Base-by-base conservation (phyloP, 2,329 filamentous ascomycete genomes). In the Alternaria consortialis region DNA sequence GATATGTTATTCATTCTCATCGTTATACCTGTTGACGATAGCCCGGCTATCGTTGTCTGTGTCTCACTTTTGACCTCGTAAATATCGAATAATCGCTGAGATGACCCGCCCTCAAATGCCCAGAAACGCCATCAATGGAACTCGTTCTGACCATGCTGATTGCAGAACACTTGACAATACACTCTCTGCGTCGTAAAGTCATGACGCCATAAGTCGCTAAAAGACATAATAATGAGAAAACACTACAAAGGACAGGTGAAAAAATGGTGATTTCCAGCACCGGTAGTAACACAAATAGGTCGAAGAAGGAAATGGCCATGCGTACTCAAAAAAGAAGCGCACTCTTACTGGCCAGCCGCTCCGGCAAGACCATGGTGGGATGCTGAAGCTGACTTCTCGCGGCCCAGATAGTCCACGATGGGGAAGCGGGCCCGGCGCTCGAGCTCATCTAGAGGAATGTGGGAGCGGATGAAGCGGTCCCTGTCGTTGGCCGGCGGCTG, bases 401-500 rank as follows among this genome's bases (percentile, higher is more conserved):
- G 76, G 44, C 83, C 83, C 27, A 79, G 64, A n/a, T 77, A 74
- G 51, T 84, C 83, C 17, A 84, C 82, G 4, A 82, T 77, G 1
- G 92, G 92, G 80, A 84, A 95, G 43, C 92, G 86, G 40, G 92
- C 91, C 63, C 87, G 87, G 57, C 91, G 86, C 82, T 95, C 92
- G 7, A 95, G 84, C 58, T 93, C 90, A 73, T 95, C 92, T 1
- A 95, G 86, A 17, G 91, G 89, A 70, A 93, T 90, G 74, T 91
- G 90, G 34, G 90, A 92, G 58, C 94, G 91, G 71, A 97, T 96
- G 79, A 81, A 89, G 84, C 90, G 91, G 67, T 87, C 83, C 48
- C 85, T 82, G 27, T 89, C 91, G 72, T 92, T 87, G 67, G 91
- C 88, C 3, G 85, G 80, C 0, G 93, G 93, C 80, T 94, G 87